A percentile compares a stretch with the other conserved stretches of the same genome.
phyloP scores from a whole-genome alignment of 345 rosid genomes.

The Dimocarpus longan region DNA sequence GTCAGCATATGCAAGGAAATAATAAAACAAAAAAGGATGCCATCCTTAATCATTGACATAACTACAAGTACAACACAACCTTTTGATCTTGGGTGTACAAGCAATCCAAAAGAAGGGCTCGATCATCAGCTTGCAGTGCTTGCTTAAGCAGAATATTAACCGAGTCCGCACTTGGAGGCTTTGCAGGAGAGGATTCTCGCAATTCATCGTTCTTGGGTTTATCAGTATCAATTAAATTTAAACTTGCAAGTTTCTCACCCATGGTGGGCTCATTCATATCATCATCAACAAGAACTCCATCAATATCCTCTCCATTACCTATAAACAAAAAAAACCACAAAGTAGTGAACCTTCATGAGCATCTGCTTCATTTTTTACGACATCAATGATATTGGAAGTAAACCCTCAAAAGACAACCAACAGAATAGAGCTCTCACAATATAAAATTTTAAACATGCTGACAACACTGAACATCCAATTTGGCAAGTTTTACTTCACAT shows the following conservation, averaged over 20 bases:
- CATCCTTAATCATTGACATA: neutral
- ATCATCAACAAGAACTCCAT: conserved; percentile 67
- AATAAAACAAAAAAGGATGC: neutral
- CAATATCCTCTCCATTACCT: conserved; percentile 66
- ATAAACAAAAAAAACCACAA: conserved; percentile 8
- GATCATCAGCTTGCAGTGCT: conserved; percentile 88
- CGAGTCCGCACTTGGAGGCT: conserved; percentile 92
- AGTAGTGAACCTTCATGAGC: neutral
- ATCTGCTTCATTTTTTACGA: neutral
- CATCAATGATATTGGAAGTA: neutral
- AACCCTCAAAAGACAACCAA: neutral
- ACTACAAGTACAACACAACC: conserved; percentile 39
- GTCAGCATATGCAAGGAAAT: neutral
- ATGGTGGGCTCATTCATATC: conserved; percentile 81
- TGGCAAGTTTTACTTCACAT: neutral
- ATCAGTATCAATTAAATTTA: conserved; percentile 46
- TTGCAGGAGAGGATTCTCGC: conserved; percentile 37
- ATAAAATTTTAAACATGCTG: no score
- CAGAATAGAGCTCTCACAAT: neutral
- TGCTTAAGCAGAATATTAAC: conserved; percentile 81
- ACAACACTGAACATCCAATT: neutral
- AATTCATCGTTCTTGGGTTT: conserved; percentile 34
- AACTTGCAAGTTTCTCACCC: conserved; percentile 80
- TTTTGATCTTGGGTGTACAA: conserved; percentile 84
- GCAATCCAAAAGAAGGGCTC: conserved; percentile 84